A percentile compares a stretch with the other conserved stretches of the same genome.
Conservation (phyloP, 768 basidiomycete species). For the Hemileccinum rubropunctum region DNA sequence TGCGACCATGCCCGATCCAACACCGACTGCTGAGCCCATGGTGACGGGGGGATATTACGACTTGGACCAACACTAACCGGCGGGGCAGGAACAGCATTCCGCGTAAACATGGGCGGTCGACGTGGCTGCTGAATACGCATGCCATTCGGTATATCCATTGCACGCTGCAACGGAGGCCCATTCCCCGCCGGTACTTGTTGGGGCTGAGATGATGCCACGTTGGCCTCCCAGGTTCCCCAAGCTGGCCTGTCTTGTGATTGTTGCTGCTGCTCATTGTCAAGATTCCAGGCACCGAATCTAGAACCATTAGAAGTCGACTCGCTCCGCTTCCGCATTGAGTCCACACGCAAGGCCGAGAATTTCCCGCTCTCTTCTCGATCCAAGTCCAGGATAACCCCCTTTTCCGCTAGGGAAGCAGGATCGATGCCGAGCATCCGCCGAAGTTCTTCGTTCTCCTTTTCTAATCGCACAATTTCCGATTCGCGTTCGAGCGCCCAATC, state of each 20-base stretch:
- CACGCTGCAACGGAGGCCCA: conserved; percentile 40
- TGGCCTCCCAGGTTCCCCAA: conserved; percentile 31
- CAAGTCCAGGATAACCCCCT: conserved; percentile 51
- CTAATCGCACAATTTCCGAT: conserved; percentile 77
- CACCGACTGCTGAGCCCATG: conserved; percentile 38
- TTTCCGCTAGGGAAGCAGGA: conserved; percentile 46
- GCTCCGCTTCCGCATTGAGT: conserved; percentile 23
- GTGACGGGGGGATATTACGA: conserved; percentile 40
- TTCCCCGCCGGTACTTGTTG: conserved; percentile 24
- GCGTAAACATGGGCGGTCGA: conserved; percentile 55
- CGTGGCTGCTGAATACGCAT: conserved; percentile 54
- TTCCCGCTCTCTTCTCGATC: conserved; percentile 44
- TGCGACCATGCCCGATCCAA: conserved; percentile 46
- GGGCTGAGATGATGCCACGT: conserved; percentile 27
- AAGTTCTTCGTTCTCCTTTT: conserved; percentile 79
- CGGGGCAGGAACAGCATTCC: conserved; percentile 34
- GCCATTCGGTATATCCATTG: conserved; percentile 50
- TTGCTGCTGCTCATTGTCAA: conserved; percentile 28
- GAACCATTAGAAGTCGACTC: conserved; percentile 25
- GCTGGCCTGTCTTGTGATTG: conserved; percentile 15
- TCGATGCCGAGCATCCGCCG: conserved; percentile 77
- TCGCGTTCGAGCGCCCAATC: conserved; percentile 93
- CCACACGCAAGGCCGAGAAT: conserved; percentile 23
- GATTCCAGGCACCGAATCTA: conserved; percentile 24
- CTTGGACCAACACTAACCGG: conserved; percentile 33